Percentiles rank a stretch among this genome's conserved stretches.
Evolutionary conservation across 805 yeast genomes (phyloP).

Genomic region (Candida anglica): DNA sequence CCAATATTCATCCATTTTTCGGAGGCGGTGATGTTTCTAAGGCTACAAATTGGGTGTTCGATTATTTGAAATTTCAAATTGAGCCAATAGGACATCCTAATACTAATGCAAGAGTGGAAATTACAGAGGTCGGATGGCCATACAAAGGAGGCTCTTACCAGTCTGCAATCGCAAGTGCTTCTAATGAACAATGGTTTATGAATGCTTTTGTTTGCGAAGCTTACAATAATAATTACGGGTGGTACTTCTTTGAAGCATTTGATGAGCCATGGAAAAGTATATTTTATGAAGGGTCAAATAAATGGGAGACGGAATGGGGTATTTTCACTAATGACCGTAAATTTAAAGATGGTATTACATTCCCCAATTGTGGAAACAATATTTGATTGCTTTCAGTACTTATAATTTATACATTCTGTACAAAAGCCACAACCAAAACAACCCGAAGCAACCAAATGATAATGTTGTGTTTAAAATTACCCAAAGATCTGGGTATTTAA

Average conservation of each 20-base stretch:
- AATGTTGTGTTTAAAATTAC: conserved; percentile 69
- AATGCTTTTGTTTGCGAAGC: conserved; percentile 49
- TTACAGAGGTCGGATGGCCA: conserved; percentile 76
- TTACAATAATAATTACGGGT: conserved; percentile 32
- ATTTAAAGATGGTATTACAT: conserved; percentile 36
- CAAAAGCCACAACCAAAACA: conserved; percentile 83
- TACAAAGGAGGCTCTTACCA: conserved; percentile 50
- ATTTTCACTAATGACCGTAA: conserved; percentile 47
- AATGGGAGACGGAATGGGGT: conserved; percentile 77
- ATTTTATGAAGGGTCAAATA: conserved; percentile 43
- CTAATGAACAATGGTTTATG: conserved; percentile 45
- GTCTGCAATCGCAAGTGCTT: conserved; percentile 43
- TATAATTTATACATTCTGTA: conserved; percentile 33
- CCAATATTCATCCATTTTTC: conserved; percentile 66
- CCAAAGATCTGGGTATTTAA: conserved; percentile 78
- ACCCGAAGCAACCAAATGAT: conserved; percentile 68
- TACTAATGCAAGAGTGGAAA: conserved; percentile 29
- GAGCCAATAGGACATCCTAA: conserved; percentile 28
- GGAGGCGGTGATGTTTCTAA: conserved; percentile 47
- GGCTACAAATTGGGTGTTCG: conserved; percentile 52
- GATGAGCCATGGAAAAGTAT: conserved; percentile 69
- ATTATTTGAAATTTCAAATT: conserved; percentile 42
- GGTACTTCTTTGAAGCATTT: conserved; percentile 67
- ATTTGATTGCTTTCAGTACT: not conserved
- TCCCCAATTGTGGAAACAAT: conserved; percentile 32